phyloP scores from a whole-genome alignment of 108 stramenopile species.

The Bacterosira constricta region DNA sequence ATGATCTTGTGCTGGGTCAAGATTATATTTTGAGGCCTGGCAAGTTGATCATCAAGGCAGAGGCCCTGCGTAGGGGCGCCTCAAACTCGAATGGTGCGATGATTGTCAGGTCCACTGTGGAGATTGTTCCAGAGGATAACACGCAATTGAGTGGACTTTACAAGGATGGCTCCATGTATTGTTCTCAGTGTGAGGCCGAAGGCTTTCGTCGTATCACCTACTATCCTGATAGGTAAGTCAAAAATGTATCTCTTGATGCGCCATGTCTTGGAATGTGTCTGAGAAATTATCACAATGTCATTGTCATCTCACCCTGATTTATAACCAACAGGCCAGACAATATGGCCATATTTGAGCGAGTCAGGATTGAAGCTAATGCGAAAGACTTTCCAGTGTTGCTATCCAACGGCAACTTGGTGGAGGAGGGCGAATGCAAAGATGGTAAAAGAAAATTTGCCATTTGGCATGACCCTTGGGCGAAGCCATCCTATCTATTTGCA shows the following conservation, averaged over 20 bases:
- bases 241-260: too few relatives aligned
- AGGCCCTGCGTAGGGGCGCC: slow-evolving; percentile 14
- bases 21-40: slow-evolving; percentile 42
- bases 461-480: slow-evolving; percentile 81
- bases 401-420: slow-evolving; percentile 70
- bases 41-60: slow-evolving; percentile 22
- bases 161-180: slow-evolving; percentile 64
- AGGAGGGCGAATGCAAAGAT: slow-evolving; percentile 11
- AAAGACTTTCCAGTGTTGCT: slow-evolving; percentile 61
- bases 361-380: slow-evolving; percentile 52
- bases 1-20: slow-evolving; percentile 4
- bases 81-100: slow-evolving; percentile 27
- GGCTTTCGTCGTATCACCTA: slow-evolving; percentile 79
- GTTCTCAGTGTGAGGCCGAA: slow-evolving; percentile 73
- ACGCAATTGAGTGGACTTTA: slow-evolving; percentile 70
- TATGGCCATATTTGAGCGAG: slow-evolving; percentile 58
- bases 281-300: too few relatives aligned
- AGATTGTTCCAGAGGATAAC: slow-evolving; percentile 64
- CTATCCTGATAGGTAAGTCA: slow-evolving; percentile 49
- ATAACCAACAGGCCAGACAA: slow-evolving; percentile 63
- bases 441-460: slow-evolving; percentile 49
- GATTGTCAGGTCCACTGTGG: slow-evolving; percentile 34
- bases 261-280: too few relatives aligned
- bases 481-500: slow-evolving; percentile 79
- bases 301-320: neutral